Percentiles rank a stretch among this genome's conserved stretches.
These are phyloP conservation scores for Fomitopsis pulvina DNA, from an alignment of 768 basidiomycete genomes.

Conservation along the genomic window DNA sequence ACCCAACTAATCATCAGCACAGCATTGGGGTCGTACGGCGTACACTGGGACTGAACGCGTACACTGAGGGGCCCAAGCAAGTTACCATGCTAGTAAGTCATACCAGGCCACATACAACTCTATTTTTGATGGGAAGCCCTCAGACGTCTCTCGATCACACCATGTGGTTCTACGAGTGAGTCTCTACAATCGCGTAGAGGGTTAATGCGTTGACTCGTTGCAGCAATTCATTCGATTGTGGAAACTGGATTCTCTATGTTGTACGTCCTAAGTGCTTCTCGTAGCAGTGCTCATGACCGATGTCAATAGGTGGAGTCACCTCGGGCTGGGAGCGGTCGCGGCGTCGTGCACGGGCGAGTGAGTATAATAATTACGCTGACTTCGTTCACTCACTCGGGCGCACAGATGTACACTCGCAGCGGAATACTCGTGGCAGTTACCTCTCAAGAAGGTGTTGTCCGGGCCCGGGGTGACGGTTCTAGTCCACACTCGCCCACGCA, in stretches of 20 bases:
- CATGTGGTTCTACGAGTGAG: constrained; percentile 74
- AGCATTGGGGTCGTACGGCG: constrained; percentile 54
- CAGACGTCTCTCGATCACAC: constrained; percentile 76
- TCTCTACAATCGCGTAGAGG: not conserved
- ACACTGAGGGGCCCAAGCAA: constrained; percentile 39
- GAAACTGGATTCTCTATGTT: constrained; percentile 76
- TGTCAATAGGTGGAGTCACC: constrained; percentile 55
- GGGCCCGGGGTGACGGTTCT: constrained; percentile 26
- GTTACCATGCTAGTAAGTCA: constrained; percentile 56
- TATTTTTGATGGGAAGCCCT: not conserved
- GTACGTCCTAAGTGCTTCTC: constrained; percentile 32
- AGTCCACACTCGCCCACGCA: not conserved
- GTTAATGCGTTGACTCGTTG: no score
- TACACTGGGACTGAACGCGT: constrained; percentile 41
- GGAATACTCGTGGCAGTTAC: constrained; percentile 69
- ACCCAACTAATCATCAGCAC: constrained; percentile 6
- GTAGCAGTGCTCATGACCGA: not conserved
- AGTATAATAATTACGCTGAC: constrained; percentile 16
- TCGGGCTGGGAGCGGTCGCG: constrained; percentile 57
- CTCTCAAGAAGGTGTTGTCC: constrained; percentile 75
- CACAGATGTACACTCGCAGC: constrained; percentile 59
- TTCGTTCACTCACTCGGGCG: not conserved
- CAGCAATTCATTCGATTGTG: constrained; percentile 70
- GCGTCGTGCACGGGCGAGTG: constrained; percentile 65
- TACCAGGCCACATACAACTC: not conserved